A percentile compares a stretch with the other conserved stretches of the same genome.
Evolutionary conservation across 371 early-diverging fungal species (phyloP).

Genomic region (Rhizopus delemar): DNA sequence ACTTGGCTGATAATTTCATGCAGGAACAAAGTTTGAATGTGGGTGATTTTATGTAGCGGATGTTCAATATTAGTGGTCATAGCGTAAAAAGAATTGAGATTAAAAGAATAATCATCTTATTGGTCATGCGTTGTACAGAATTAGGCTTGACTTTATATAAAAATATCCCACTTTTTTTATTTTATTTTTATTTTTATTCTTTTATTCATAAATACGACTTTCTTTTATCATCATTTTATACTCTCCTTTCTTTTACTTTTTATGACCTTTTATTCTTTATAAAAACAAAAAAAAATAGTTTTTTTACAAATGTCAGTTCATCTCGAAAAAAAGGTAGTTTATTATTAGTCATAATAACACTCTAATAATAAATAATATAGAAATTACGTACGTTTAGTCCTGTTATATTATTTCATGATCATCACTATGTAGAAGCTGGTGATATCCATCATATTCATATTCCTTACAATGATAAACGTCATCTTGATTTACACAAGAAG

Average conservation of each 20-base stretch:
- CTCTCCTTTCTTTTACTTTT: no score
- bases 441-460: slow-evolving; percentile 37
- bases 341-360: neutral
- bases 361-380: neutral
- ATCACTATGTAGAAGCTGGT: slow-evolving; percentile 36
- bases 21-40: neutral
- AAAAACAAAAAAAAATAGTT: no score
- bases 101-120: neutral
- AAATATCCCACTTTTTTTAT: no score
- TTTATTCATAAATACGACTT: neutral
- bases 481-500: slow-evolving; percentile 29
- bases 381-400: slow-evolving; percentile 37
- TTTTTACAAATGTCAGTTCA: neutral
- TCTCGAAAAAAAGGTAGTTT: neutral
- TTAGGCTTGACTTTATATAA: neutral
- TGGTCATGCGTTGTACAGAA: neutral
- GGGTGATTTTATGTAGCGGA: neutral
- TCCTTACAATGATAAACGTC: slow-evolving; percentile 28
- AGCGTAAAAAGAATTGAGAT: neutral
- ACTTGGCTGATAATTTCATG: no score
- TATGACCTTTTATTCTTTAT: no score
- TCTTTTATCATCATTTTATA: neutral
- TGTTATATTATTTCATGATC: slow-evolving; percentile 41
- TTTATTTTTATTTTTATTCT: no score
- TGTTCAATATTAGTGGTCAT: neutral